Percentiles rank a stretch among this genome's conserved stretches.
phyloP scores from a whole-genome alignment of 2,329 filamentous ascomycete species.

The Stemphylium beticola region DNA sequence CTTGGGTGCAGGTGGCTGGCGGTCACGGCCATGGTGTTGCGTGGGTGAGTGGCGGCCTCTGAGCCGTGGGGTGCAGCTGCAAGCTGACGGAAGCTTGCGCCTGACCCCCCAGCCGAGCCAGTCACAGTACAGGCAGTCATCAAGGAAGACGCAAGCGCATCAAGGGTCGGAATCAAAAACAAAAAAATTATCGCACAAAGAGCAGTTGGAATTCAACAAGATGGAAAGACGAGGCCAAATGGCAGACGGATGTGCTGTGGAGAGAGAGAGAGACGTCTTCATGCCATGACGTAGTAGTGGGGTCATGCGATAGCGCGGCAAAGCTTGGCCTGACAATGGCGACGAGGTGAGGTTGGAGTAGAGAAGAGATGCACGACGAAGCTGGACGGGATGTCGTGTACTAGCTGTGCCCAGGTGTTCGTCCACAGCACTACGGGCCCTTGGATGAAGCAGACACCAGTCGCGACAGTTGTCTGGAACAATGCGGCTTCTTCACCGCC shows the following conservation, averaged over 20 bases:
- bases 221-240: neutral
- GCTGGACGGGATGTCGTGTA: neutral
- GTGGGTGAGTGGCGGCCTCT: too few species aligned
- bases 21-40: too few species aligned
- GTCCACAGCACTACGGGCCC: neutral
- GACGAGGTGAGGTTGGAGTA: neutral
- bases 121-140: slow-evolving; percentile 16
- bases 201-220: slow-evolving; percentile 21
- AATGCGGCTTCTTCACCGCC: slow-evolving; percentile 20
- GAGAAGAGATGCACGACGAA: neutral
- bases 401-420: too few species aligned
- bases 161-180: slow-evolving; percentile 12
- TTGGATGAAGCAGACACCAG: too few species aligned
- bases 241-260: too few species aligned
- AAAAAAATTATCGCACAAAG: slow-evolving; percentile 8
- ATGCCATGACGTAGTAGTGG: slow-evolving; percentile 13
- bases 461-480: neutral
- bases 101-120: slow-evolving; percentile 27
- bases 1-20: too few species aligned
- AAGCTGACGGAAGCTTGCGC: slow-evolving; percentile 12
- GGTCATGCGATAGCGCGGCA: slow-evolving; percentile 1
- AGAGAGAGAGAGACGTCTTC: neutral
- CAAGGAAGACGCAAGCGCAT: slow-evolving; percentile 2
- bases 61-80: slow-evolving; percentile 9
- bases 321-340: slow-evolving; percentile 8